These are phyloP conservation scores for Phytophthora fragariaefolia DNA, from an alignment of 352 stramenopile genomes.

Conservation along the genomic window DNA sequence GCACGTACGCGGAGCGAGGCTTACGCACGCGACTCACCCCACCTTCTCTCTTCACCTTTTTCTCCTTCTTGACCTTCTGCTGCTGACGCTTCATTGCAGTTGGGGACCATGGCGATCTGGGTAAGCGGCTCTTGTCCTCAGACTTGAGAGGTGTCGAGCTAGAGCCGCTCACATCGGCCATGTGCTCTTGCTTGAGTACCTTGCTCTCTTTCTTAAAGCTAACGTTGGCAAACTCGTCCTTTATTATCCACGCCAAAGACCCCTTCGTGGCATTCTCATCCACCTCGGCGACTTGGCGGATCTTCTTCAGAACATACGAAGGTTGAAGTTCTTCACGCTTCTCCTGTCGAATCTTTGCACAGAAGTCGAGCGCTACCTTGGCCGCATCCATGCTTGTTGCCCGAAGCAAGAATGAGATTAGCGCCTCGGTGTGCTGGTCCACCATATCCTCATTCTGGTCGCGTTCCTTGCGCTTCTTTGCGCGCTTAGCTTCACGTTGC, in stretches of 20 bases:
- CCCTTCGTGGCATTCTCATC: slow-evolving; percentile 59
- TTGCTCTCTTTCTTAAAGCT: slow-evolving; percentile 54
- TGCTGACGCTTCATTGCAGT: slow-evolving; percentile 72
- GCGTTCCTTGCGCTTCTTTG: slow-evolving; percentile 81
- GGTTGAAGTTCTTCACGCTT: slow-evolving; percentile 53
- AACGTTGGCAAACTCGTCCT: slow-evolving; percentile 46
- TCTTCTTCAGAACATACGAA: slow-evolving; percentile 77
- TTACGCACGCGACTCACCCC: slow-evolving; percentile 43
- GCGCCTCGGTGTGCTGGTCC: slow-evolving; percentile 59
- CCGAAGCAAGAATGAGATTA: slow-evolving; percentile 63
- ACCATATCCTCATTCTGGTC: slow-evolving; percentile 74
- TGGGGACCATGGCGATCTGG: slow-evolving; percentile 70
- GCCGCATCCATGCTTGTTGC: slow-evolving; percentile 68
- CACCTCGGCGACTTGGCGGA: slow-evolving; percentile 66
- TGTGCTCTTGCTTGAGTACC: slow-evolving; percentile 51
- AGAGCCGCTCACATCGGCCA: slow-evolving; percentile 41
- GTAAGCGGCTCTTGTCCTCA: slow-evolving; percentile 46
- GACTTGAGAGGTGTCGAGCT: slow-evolving; percentile 32
- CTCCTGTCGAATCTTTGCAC: slow-evolving; percentile 51
- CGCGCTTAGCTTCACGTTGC: slow-evolving; percentile 78
- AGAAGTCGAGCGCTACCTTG: slow-evolving; percentile 76
- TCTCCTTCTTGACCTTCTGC: slow-evolving; percentile 61
- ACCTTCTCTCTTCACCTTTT: slow-evolving; percentile 49
- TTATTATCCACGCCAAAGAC: slow-evolving; percentile 57
- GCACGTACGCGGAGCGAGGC: slow-evolving; percentile 69